Evolutionary conservation across 257 asterid species (phyloP), one percentile per base, ranked within the genome.

Genomic region (Solanum appendiculatum): DNA sequence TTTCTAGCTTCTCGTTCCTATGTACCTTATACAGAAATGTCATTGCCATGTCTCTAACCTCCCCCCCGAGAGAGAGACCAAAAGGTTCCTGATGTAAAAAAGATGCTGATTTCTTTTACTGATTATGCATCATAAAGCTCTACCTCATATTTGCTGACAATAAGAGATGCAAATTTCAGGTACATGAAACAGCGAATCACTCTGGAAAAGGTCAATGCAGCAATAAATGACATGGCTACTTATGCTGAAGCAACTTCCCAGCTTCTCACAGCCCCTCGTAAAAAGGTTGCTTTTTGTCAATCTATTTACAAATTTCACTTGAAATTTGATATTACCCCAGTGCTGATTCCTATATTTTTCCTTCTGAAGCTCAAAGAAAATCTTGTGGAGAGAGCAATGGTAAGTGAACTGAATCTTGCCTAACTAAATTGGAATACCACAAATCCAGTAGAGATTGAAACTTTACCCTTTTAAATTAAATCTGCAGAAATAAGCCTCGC

Each of bases 161-260:
- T 90, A 80, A 89, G 58, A 40, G 63, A 86, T 58, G 80, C 85
- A 88, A 86, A 88, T 87, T 91, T 84, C 85, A 97, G 99, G 95
- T 95, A 97, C 89, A 97, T 97, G 99, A 97, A 93, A 90, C 98
- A 95, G 86, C 94, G 99, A 87, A 97, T 97, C 81, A 95, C 99
- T 48, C 73, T 95, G 90, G 98, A 94, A 77, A 97, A 97, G 93
- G 93, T 94, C 90, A 95, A 95, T 90, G 98, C 97, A 42, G 99
- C 98, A 82, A 93, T 97, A 81, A 92, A 91, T 85, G 98, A 97
- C 87, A 94, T 97, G 95, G 96, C 94, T 77, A 82, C 92, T 6
- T 95, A 95, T 87, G 98, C 98, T 89, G 98, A 94, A 93, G 92
- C 96, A 85, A 97, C 94, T 91, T 91, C 94, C n/a, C 98, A 94